These are phyloP conservation scores for Fusarium sp. DNA, from an alignment of 2,329 filamentous ascomycete species.

Conservation along the genomic window DNA sequence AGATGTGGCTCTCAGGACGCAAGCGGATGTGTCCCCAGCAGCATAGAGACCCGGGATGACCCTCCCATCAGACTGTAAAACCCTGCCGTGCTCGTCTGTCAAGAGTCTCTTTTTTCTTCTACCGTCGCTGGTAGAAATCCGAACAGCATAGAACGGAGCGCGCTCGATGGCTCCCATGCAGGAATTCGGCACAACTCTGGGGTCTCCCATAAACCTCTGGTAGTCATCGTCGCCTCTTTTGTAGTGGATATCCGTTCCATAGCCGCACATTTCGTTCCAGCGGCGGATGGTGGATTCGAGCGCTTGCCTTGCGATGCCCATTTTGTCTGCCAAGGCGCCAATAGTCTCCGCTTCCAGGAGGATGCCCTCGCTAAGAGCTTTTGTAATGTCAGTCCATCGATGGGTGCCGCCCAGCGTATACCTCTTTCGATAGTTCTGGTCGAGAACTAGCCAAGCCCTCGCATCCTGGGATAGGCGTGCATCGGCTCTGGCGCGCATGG, in stretches of 20 bases:
- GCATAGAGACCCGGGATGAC: neutral
- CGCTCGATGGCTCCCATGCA: neutral
- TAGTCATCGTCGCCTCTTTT: neutral
- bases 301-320: neutral
- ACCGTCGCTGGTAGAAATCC: neutral
- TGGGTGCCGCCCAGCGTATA: too few species aligned
- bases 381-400: too few species aligned
- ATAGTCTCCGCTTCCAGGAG: neutral
- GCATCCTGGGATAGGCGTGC: too few species aligned
- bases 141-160: neutral
- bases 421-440: too few species aligned
- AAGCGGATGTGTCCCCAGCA: neutral
- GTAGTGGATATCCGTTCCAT: neutral
- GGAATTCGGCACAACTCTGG: neutral
- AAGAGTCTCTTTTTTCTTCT: neutral
- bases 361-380: too few species aligned
- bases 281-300: neutral
- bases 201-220: neutral
- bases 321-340: neutral
- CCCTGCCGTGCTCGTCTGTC: neutral
- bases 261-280: neutral
- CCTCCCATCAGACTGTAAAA: neutral
- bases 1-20: neutral
- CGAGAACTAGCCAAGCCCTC: too few species aligned
- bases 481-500: neutral